Evolutionary conservation across 2,329 filamentous ascomycete genomes (phyloP).

Genomic region (Diaporthe vaccinii): DNA sequence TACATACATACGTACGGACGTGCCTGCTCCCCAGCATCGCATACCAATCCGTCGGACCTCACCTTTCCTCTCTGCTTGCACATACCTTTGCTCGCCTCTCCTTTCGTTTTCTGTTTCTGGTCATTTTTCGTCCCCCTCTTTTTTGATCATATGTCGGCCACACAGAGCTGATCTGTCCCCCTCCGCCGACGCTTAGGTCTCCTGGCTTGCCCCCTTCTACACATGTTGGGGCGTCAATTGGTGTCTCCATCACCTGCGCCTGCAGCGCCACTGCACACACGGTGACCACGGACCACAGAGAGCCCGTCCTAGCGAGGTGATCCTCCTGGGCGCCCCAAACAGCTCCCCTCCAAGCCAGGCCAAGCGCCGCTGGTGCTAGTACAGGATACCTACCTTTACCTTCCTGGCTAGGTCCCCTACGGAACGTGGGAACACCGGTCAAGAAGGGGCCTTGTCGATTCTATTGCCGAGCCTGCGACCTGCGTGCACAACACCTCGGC

Average conservation of each 20-base stretch:
- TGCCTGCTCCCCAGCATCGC: constrained; percentile 3
- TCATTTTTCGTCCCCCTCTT: neutral
- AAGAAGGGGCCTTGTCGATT: constrained; percentile 17
- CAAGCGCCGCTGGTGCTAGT: constrained; percentile 11
- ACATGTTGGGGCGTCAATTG: constrained; percentile 2
- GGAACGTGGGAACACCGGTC: constrained; percentile 24
- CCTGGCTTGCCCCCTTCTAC: constrained; percentile 1
- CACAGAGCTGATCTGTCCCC: neutral
- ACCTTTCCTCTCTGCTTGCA: neutral
- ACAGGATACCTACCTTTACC: neutral
- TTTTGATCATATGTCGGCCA: neutral
- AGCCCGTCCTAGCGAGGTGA: constrained; percentile 11
- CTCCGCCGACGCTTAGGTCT: constrained; percentile 1
- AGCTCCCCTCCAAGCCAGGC: neutral
- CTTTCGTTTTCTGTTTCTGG: neutral
- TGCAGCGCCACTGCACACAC: constrained; percentile 26
- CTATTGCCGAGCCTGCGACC: constrained; percentile 14
- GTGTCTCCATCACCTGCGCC: constrained; percentile 15
- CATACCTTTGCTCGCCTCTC: constrained; percentile 4
- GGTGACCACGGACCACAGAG: constrained; percentile 23
- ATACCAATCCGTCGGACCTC: constrained; percentile 16
- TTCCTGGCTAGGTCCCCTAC: neutral
- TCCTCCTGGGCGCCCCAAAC: neutral
- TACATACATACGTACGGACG: neutral
- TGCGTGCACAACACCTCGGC: constrained; percentile 22